A percentile compares a stretch with the other conserved stretches of the same genome.
Evolutionary conservation across 495 filamentous ascomycete species (phyloP).

Genomic region (Daldinia grandis): DNA sequence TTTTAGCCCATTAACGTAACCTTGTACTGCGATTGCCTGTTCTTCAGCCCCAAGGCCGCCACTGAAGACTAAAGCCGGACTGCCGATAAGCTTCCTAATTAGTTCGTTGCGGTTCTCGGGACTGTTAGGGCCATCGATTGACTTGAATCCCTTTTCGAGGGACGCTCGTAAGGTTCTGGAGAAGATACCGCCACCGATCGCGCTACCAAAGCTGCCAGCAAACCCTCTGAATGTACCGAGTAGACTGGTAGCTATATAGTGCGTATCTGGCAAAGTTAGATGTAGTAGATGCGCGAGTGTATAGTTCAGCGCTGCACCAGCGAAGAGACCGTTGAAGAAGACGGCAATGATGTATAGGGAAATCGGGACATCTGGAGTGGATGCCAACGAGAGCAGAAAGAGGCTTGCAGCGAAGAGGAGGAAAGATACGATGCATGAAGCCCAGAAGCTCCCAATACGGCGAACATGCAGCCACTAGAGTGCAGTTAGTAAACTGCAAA

Average conservation of each 20-base stretch:
- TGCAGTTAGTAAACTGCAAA: conserved; percentile 1
- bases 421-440: conserved; percentile 63
- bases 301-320: conserved; percentile 78
- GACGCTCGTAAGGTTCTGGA: conserved; percentile 63
- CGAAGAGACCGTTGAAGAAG: conserved; percentile 73
- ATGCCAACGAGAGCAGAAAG: conserved; percentile 58
- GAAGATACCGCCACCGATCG: conserved; percentile 80
- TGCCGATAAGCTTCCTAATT: conserved; percentile 70
- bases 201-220: conserved; percentile 77
- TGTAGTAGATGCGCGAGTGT: conserved; percentile 78
- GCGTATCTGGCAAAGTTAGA: conserved; percentile 64
- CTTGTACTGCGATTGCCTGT: conserved; percentile 65
- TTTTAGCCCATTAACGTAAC: conserved; percentile 67
- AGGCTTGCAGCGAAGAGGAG: conserved; percentile 62
- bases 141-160: conserved; percentile 64
- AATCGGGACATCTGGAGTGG: conserved; percentile 56
- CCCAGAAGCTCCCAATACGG: conserved; percentile 70
- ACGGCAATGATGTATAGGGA: conserved; percentile 61
- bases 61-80: conserved; percentile 67
- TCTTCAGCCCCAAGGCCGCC: conserved; percentile 60
- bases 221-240: conserved; percentile 78
- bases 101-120: conserved; percentile 61
- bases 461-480: conserved; percentile 70
- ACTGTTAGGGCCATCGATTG: conserved; percentile 48
- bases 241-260: conserved; percentile 76